phyloP scores from a whole-genome alignment of 192 early-diverging fungal genomes.

The Helicostylum pulchrum region DNA sequence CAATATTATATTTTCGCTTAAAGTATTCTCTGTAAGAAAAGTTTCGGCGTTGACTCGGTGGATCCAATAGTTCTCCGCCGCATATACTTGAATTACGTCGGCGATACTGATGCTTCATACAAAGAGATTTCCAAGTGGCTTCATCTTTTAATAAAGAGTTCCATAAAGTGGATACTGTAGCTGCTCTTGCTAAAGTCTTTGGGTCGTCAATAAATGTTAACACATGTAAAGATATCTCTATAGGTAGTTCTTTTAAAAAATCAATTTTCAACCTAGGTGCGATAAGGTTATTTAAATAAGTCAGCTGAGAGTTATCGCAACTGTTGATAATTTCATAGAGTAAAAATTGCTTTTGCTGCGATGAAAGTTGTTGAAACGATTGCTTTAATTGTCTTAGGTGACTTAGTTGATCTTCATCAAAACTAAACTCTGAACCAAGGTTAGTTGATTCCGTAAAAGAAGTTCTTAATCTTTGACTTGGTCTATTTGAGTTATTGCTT shows the following conservation, averaged over 20 bases:
- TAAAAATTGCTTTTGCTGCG: slow-evolving; percentile 33
- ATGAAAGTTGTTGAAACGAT: slow-evolving; percentile 37
- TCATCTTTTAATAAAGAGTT: slow-evolving; percentile 52
- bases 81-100: slow-evolving; percentile 33
- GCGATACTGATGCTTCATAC: slow-evolving; percentile 37
- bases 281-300: slow-evolving; percentile 47
- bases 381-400: slow-evolving; percentile 29
- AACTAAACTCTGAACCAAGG: slow-evolving; percentile 11
- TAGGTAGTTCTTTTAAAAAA: slow-evolving; percentile 79
- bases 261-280: slow-evolving; percentile 79
- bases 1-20: slow-evolving; percentile 49
- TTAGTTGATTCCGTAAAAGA: background rate
- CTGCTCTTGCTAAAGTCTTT: slow-evolving; percentile 66
- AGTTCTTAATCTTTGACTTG: slow-evolving; percentile 6
- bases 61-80: slow-evolving; percentile 29
- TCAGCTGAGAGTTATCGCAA: slow-evolving; percentile 50
- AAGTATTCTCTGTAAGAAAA: slow-evolving; percentile 55
- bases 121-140: slow-evolving; percentile 42
- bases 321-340: slow-evolving; percentile 45
- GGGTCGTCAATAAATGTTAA: slow-evolving; percentile 84
- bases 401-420: slow-evolving; percentile 24
- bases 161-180: slow-evolving; percentile 68
- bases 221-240: slow-evolving; percentile 75
- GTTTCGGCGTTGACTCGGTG: slow-evolving; percentile 27
- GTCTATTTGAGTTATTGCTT: slow-evolving; percentile 16